Evolutionary conservation across 2,329 filamentous ascomycete species (phyloP).

Genomic region (Apiospora saccharicola): DNA sequence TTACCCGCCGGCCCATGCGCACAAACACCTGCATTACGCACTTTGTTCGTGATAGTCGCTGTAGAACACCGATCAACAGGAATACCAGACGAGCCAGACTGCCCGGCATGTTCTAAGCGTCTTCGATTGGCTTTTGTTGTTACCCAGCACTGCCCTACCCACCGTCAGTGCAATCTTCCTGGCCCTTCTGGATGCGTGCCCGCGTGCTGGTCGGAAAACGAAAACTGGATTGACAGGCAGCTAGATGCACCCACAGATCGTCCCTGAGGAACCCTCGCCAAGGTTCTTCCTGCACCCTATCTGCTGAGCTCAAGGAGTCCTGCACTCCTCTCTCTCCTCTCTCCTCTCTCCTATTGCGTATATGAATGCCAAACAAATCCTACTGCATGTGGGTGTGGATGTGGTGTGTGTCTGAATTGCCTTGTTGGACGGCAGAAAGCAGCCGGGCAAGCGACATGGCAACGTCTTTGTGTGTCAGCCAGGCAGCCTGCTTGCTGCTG

Average conservation of each 20-base stretch:
- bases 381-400: not conserved
- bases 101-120: conserved; percentile 2
- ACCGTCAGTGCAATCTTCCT: not conserved
- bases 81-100: not conserved
- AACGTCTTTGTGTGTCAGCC: conserved; percentile 6
- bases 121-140: conserved; percentile 1
- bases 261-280: not conserved
- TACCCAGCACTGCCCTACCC: not conserved
- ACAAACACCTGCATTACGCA: conserved; percentile 2
- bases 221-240: conserved; percentile 8
- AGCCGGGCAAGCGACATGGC: not conserved
- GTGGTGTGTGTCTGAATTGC: not conserved
- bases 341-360: not conserved
- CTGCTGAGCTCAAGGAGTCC: not conserved
- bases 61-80: not conserved
- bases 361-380: not conserved
- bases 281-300: conserved; percentile 17
- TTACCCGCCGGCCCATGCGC: conserved; percentile 1
- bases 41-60: not conserved
- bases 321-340: not conserved
- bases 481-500: conserved; percentile 17
- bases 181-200: conserved; percentile 4
- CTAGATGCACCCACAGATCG: conserved; percentile 16
- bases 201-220: not conserved
- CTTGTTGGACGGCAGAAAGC: not conserved